Percentiles rank a stretch among this genome's conserved stretches.
phyloP scores from a whole-genome alignment of 2,329 filamentous ascomycete species.

The Nemania serpens region DNA sequence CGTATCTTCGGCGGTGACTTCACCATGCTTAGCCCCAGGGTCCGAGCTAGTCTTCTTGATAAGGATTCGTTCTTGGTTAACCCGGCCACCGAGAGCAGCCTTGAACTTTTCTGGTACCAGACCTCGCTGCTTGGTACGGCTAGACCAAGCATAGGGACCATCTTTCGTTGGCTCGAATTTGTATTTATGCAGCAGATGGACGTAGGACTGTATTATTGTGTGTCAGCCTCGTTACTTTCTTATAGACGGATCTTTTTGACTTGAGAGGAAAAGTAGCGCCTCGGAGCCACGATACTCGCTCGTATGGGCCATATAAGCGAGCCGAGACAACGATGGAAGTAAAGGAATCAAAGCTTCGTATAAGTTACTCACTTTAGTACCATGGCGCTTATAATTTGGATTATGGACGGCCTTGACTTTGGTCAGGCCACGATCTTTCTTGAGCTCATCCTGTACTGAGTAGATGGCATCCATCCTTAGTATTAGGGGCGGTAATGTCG shows the following conservation, averaged over 20 bases:
- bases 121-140: slow-evolving; percentile 53
- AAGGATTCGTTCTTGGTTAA: slow-evolving; percentile 53
- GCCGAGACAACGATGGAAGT: neutral
- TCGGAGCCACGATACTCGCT: neutral
- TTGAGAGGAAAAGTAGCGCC: neutral
- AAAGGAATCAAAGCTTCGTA: neutral
- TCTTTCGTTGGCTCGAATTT: slow-evolving; percentile 65
- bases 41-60: slow-evolving; percentile 48
- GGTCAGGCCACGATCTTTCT: slow-evolving; percentile 43
- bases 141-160: slow-evolving; percentile 63
- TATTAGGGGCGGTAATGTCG: neutral
- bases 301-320: neutral
- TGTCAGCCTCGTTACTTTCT: neutral
- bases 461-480: slow-evolving; percentile 44
- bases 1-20: slow-evolving; percentile 64
- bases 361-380: slow-evolving; percentile 50
- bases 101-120: slow-evolving; percentile 48
- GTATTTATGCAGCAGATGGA: slow-evolving; percentile 64
- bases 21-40: slow-evolving; percentile 45
- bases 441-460: slow-evolving; percentile 43
- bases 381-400: slow-evolving; percentile 61
- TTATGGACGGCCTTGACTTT: slow-evolving; percentile 61
- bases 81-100: slow-evolving; percentile 53
- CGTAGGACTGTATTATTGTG: slow-evolving; percentile 53
- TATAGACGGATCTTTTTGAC: neutral